Conservation (phyloP, 2,329 filamentous ascomycete genomes). For the Triangularia verruculosa region DNA sequence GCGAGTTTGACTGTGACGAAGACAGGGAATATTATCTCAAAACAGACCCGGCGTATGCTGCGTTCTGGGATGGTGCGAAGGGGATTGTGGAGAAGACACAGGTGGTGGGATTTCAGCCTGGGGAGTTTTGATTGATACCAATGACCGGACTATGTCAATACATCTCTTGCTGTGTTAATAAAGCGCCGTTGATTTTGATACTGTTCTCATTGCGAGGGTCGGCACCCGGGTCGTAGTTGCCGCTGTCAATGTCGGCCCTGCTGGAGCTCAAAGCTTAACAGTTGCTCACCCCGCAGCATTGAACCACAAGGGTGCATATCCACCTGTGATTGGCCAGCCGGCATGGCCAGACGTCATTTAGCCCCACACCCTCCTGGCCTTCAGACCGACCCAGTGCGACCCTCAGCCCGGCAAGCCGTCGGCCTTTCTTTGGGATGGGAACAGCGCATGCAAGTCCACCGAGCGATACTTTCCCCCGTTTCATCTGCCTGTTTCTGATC, state of each 20-base stretch:
- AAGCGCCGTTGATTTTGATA: not conserved
- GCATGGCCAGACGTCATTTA: not conserved
- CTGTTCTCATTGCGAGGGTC: not conserved
- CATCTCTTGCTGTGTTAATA: not conserved
- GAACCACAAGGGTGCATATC: not conserved
- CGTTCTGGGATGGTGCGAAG: constrained; percentile 52
- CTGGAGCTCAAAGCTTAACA: not conserved
- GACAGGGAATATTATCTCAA: constrained; percentile 59
- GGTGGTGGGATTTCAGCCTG: constrained; percentile 59
- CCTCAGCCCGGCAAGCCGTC: not conserved
- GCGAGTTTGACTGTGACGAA: constrained; percentile 60
- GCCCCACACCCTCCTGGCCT: not conserved
- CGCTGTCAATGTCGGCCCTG: not conserved
- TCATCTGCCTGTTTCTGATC: not conserved
- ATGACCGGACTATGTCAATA: not conserved
- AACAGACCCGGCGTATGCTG: constrained; percentile 61
- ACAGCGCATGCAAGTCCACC: not conserved
- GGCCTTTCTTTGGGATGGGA: not conserved
- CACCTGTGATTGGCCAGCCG: not conserved
- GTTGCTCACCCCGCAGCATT: not conserved
- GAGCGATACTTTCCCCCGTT: not conserved
- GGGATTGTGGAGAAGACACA: constrained; percentile 50
- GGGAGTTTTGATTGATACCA: constrained; percentile 32
- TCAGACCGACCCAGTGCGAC: not conserved
- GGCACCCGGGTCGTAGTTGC: not conserved